Evolutionary conservation across 257 asterid genomes (phyloP).

Genomic region (Lavandula angustifolia): DNA sequence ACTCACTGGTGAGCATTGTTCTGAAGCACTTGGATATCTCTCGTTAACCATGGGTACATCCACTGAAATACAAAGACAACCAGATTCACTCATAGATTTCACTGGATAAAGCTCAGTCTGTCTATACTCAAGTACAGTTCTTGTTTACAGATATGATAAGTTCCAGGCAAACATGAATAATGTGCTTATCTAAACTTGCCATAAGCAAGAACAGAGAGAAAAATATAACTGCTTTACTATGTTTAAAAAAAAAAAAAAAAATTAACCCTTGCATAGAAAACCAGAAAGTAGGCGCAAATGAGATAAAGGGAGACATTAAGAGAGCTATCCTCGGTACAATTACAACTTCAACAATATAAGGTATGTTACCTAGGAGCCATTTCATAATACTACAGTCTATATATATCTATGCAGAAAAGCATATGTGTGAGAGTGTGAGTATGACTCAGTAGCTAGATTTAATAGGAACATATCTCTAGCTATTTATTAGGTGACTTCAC

Average conservation of each 20-base stretch:
- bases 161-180: not conserved
- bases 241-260: no score
- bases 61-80: constrained; percentile 41
- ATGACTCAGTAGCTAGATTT: not conserved
- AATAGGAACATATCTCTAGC: not conserved
- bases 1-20: constrained; percentile 34
- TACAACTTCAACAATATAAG: not conserved
- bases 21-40: constrained; percentile 25
- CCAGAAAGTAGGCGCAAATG: not conserved
- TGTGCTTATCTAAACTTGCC: not conserved
- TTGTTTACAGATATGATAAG: no score
- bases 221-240: no score
- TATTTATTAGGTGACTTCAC: not conserved
- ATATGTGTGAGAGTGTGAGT: not conserved
- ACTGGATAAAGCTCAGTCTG: not conserved
- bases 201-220: not conserved
- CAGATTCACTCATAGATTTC: constrained; percentile 1
- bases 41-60: constrained; percentile 37
- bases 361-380: not conserved
- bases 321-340: not conserved
- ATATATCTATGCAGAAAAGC: not conserved
- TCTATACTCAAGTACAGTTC: no score
- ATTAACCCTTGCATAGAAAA: not conserved
- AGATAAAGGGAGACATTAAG: not conserved
- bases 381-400: not conserved